phyloP scores from a whole-genome alignment of 257 asterid genomes.

The Plantago major region DNA sequence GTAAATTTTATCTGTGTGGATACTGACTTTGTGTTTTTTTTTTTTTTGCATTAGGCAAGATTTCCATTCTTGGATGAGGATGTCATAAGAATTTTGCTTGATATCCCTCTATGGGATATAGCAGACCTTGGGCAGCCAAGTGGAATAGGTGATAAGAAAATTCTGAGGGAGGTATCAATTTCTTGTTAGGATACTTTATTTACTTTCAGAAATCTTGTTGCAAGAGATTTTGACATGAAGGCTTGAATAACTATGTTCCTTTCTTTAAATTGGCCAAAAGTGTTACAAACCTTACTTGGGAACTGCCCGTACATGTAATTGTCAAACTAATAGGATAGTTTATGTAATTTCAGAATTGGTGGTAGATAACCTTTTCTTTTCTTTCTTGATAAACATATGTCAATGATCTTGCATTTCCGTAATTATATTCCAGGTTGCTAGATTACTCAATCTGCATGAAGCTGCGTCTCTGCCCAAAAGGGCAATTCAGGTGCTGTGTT shows the following conservation, averaged over 20 bases:
- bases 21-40: slow-evolving; percentile 9
- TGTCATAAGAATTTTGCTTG: slow-evolving; percentile 74
- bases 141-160: slow-evolving; percentile 85
- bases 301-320: background rate
- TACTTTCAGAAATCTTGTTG: background rate
- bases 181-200: background rate
- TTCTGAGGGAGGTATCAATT: slow-evolving; percentile 67
- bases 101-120: slow-evolving; percentile 88
- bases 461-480: slow-evolving; percentile 83
- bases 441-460: slow-evolving; percentile 66
- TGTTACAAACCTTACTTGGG: background rate
- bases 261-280: background rate
- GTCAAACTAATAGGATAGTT: background rate
- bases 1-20: slow-evolving; percentile 3
- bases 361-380: background rate
- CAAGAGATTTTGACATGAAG: background rate
- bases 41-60: slow-evolving; percentile 54
- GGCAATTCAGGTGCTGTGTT: slow-evolving; percentile 79
- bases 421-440: slow-evolving; percentile 58
- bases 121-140: slow-evolving; percentile 86
- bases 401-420: slow-evolving; percentile 1
- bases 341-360: no score
- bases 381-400: background rate
- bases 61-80: slow-evolving; percentile 94
- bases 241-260: background rate